Evolutionary conservation across 257 asterid genomes (phyloP).

Genomic region (Solanum piurae): DNA sequence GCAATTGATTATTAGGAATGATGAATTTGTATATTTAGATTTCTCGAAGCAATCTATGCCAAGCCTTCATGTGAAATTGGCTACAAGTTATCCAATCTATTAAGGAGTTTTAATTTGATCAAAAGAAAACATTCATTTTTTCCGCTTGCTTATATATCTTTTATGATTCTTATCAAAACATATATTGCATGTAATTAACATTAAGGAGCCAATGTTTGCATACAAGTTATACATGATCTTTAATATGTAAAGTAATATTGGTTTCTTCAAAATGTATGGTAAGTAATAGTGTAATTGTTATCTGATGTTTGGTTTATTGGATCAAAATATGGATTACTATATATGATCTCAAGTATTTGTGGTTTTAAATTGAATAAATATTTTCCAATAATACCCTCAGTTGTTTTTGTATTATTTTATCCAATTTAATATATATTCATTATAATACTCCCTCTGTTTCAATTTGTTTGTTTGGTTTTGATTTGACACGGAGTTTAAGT

Average conservation of each 20-base stretch:
- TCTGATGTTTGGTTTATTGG: not conserved
- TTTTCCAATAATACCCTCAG: not conserved
- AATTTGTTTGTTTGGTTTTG: not conserved
- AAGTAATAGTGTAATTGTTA: not conserved
- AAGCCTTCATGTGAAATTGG: not conserved
- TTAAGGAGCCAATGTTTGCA: not conserved
- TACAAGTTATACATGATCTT: not conserved
- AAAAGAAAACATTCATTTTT: not conserved
- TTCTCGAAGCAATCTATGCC: not conserved
- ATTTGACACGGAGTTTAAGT: too few species aligned
- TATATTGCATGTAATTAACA: not conserved
- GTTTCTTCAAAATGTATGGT: not conserved
- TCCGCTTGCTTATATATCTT: not conserved
- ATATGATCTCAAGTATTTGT: not conserved
- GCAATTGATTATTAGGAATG: not conserved
- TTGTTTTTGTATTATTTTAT: not conserved
- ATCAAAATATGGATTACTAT: not conserved
- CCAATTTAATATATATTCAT: not conserved
- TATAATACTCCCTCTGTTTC: not conserved
- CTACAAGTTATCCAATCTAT: not conserved
- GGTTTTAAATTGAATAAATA: not conserved
- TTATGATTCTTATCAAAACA: not conserved
- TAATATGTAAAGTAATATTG: too few species aligned
- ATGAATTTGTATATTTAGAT: not conserved
- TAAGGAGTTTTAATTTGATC: not conserved